Conservation (phyloP, 768 basidiomycete genomes). For the Lyophyllum shimeji region DNA sequence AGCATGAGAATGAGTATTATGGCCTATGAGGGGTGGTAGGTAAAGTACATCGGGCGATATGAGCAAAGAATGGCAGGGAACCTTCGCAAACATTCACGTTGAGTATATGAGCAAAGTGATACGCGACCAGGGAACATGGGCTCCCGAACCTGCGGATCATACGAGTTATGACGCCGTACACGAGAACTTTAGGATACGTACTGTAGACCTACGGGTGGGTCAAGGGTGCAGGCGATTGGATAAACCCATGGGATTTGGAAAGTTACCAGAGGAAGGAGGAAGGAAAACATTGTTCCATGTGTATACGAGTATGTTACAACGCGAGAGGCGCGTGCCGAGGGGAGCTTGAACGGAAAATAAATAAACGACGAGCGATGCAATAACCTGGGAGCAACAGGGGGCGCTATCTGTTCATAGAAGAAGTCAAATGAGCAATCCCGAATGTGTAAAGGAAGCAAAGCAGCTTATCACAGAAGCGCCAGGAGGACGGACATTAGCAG, state of each 20-base stretch:
- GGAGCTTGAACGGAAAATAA: neutral
- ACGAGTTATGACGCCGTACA: too few species aligned
- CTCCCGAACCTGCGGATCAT: too few species aligned
- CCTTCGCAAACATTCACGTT: neutral
- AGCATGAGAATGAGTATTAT: neutral
- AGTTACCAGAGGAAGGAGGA: too few species aligned
- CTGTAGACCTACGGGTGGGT: too few species aligned
- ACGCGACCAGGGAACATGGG: neutral
- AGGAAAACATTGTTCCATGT: neutral
- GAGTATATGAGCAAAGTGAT: neutral
- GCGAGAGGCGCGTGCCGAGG: neutral
- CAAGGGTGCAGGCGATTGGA: too few species aligned
- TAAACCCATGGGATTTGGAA: too few species aligned
- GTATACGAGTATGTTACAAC: neutral
- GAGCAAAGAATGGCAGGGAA: neutral
- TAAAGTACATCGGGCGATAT: neutral
- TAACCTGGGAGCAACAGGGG: neutral
- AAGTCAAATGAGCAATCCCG: neutral
- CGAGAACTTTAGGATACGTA: too few species aligned
- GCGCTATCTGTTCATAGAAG: neutral
- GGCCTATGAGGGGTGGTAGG: neutral
- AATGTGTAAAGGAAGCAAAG: neutral
- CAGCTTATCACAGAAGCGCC: neutral
- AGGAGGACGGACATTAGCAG: conserved; percentile 10
- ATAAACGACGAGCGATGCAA: neutral